phyloP scores from a whole-genome alignment of 2,329 filamentous ascomycete genomes.

The Paecilomyces sp. region DNA sequence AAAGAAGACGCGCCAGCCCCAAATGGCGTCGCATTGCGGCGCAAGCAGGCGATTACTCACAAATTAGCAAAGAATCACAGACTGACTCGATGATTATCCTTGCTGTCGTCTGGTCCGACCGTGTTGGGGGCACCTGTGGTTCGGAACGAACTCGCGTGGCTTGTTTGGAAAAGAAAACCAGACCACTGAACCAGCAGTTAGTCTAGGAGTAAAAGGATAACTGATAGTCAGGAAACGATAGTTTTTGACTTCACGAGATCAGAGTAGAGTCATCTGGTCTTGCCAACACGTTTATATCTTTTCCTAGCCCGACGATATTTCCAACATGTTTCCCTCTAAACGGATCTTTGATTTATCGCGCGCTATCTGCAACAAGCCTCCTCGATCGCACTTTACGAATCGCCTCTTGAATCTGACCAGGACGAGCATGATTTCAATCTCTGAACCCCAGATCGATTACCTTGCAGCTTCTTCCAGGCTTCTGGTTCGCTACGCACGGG shows the following conservation, averaged over 20 bases:
- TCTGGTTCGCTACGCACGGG: neutral
- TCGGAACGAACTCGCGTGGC: neutral
- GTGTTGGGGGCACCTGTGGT: neutral
- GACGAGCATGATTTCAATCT: neutral
- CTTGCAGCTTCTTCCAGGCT: neutral
- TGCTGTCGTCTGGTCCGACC: neutral
- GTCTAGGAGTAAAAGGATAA: neutral
- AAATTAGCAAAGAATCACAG: neutral
- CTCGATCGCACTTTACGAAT: conserved; percentile 4
- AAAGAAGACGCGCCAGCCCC: neutral
- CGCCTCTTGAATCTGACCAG: neutral
- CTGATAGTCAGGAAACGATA: neutral
- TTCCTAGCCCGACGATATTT: neutral
- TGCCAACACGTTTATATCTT: neutral
- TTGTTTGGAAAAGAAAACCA: neutral
- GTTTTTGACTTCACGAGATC: neutral
- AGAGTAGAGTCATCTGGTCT: neutral
- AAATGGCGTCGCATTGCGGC: neutral
- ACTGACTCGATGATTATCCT: neutral
- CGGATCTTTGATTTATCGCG: conserved; percentile 1
- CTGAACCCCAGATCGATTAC: neutral
- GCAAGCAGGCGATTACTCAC: neutral
- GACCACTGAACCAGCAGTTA: neutral
- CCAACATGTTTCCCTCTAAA: neutral
- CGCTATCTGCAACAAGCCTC: conserved; percentile 10